These are phyloP conservation scores for Mimosa pudica DNA, from an alignment of 306 rosid species.

Conservation along the genomic window DNA sequence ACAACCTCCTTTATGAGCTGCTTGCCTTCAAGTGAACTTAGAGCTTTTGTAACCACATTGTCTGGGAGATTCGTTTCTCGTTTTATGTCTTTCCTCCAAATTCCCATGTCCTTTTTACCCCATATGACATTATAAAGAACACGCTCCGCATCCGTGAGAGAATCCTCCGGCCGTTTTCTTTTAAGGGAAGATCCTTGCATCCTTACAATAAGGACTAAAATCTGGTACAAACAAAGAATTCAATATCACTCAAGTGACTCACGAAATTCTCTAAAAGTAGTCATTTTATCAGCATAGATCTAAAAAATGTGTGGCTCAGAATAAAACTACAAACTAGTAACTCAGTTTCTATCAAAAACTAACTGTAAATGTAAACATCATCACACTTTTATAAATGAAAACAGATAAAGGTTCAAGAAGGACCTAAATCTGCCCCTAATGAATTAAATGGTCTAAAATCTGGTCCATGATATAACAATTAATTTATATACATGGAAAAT, in stretches of 20 bases:
- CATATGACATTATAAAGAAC: constrained; percentile 50
- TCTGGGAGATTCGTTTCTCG: constrained; percentile 52
- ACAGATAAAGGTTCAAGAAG: too few species aligned
- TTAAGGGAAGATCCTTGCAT: constrained; percentile 54
- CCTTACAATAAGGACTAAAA: constrained; percentile 26
- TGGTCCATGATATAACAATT: background rate
- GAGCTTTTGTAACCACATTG: constrained; percentile 43
- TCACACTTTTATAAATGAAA: background rate
- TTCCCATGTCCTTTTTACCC: constrained; percentile 60
- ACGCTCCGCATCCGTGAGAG: constrained; percentile 54
- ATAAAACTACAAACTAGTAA: background rate
- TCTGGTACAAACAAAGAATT: background rate
- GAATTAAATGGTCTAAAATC: background rate
- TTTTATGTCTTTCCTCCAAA: constrained; percentile 64
- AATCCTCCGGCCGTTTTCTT: constrained; percentile 52
- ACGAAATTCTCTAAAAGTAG: background rate
- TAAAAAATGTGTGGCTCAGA: background rate
- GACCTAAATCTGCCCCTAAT: background rate
- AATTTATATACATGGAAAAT: background rate
- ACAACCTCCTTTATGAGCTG: constrained; percentile 63
- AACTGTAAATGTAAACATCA: background rate
- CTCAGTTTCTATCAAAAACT: background rate
- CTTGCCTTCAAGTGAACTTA: constrained; percentile 48
- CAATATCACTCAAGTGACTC: constrained; percentile 13
- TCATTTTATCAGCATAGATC: constrained; percentile 2